Evolutionary conservation across 306 rosid species (phyloP), one percentile per base, ranked within the genome.

Genomic region (Hippophae tibetana): DNA sequence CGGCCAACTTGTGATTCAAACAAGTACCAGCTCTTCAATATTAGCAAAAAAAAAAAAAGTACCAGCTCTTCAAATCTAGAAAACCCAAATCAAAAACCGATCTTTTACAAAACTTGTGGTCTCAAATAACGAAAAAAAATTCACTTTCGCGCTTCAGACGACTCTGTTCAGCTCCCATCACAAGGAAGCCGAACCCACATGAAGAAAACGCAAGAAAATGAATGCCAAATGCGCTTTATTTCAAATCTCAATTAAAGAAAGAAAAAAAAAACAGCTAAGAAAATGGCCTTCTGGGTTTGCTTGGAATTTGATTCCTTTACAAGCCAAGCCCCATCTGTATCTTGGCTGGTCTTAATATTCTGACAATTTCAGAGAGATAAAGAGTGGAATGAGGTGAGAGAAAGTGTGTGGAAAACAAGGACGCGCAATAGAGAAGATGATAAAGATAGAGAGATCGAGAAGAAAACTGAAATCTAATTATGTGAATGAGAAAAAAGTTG

Each of bases 381-480:
- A 47, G 41, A 40, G 42, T 25, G 58, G 73, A 45, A 60, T 56
- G 57, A 56, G 61, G 52, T 45, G 55, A 52, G 68, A 54, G 23
- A 60, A 63, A 42, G 77, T 43, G 74, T 42, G 79, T 70, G 57
- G 14, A 59, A 41, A 70, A 74, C 48, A 70, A 72, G 62, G 92
- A 86, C 78, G 94, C 96, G 96, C 82, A 76, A 72, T 76, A 75
- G 77, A 77, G 80, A 79, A 85, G 90, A 68, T 65, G 78, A 63
- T 2, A 67, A 42, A 72, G 68, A 79, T 48, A 71, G 62, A 62
- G 62, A 66, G 74, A 63, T 66, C 59, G 69, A 73, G 76, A 76
- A 40, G 42, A 23, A 74, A 45, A 50, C 42, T 26, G 67, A 14
- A 43, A 11, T 47, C 25, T 31, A 31, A 44, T 51, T 18, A 53